These are phyloP conservation scores for Nakazawaea molendinolei DNA, from an alignment of 805 yeast species.

Conservation along the genomic window DNA sequence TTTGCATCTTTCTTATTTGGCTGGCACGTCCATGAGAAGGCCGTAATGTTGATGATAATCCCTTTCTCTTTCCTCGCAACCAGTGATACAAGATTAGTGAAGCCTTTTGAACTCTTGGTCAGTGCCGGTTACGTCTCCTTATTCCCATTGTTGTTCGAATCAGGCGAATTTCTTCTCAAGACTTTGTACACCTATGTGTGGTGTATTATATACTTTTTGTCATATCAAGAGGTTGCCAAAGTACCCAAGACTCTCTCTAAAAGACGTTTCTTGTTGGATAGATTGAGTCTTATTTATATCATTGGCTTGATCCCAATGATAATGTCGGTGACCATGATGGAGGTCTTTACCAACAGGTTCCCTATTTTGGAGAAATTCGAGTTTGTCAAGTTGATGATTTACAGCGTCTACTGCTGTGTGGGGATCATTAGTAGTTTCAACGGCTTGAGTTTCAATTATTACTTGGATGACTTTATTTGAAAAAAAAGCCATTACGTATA, in stretches of 20 bases:
- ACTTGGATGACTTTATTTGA: constrained; percentile 75
- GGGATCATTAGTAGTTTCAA: constrained; percentile 87
- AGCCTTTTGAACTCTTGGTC: constrained; percentile 64
- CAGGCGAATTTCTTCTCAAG: constrained; percentile 76
- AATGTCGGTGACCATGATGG: constrained; percentile 34
- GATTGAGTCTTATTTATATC: constrained; percentile 61
- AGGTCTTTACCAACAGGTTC: constrained; percentile 49
- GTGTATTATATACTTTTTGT: constrained; percentile 71
- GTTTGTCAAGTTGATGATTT: constrained; percentile 72
- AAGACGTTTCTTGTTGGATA: constrained; percentile 60
- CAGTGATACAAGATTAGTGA: constrained; percentile 62
- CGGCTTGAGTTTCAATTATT: constrained; percentile 83
- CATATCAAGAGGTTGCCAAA: constrained; percentile 62
- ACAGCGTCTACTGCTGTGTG: constrained; percentile 78
- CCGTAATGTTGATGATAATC: constrained; percentile 79
- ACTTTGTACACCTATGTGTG: constrained; percentile 73
- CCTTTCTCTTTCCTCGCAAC: constrained; percentile 79
- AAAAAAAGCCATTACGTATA: too few species aligned
- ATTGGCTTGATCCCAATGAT: constrained; percentile 65
- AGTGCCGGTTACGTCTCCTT: constrained; percentile 81
- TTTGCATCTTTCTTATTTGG: constrained; percentile 90
- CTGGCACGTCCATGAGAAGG: constrained; percentile 99
- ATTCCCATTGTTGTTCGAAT: constrained; percentile 78
- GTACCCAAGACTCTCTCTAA: constrained; percentile 28
- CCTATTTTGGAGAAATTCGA: constrained; percentile 52